A percentile compares a stretch with the other conserved stretches of the same genome.
phyloP scores from a whole-genome alignment of 441 rosid species.

The Melastoma candidum region DNA sequence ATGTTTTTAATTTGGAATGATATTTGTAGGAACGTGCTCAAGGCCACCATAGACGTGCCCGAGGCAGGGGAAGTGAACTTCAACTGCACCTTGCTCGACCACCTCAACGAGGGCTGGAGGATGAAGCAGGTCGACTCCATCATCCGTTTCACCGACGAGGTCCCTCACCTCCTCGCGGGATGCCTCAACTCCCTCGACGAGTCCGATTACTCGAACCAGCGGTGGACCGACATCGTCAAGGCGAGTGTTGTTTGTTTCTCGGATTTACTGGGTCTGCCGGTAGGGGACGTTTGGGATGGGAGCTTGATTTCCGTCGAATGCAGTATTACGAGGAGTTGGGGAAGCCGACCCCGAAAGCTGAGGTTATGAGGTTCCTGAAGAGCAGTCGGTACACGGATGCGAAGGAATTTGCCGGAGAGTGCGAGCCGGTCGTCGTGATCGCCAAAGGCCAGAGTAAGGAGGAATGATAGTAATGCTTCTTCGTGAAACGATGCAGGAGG shows the following conservation, averaged over 20 bases:
- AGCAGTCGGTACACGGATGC: conserved; percentile 67
- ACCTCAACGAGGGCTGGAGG: conserved; percentile 84
- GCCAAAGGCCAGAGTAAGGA: conserved; percentile 88
- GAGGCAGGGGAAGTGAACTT: conserved; percentile 66
- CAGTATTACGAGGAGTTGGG: conserved; percentile 91
- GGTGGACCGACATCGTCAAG: conserved; percentile 90
- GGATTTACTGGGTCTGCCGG: no score
- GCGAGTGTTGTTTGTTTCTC: conserved; percentile 12
- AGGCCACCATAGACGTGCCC: conserved; percentile 74
- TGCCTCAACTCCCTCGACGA: conserved; percentile 84
- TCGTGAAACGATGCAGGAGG: neutral
- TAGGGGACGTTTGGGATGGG: no score
- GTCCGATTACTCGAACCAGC: conserved; percentile 65
- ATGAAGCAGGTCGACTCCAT: conserved; percentile 87
- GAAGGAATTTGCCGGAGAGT: conserved; percentile 82
- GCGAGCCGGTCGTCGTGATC: conserved; percentile 74
- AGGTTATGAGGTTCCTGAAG: conserved; percentile 80
- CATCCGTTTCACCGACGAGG: conserved; percentile 37
- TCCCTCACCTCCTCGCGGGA: conserved; percentile 78
- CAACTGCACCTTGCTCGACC: conserved; percentile 86
- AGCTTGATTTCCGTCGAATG: neutral
- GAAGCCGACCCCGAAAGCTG: conserved; percentile 81
- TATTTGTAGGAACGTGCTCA: conserved; percentile 58
- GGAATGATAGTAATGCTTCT: neutral
- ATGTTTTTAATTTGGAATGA: no score